Evolutionary conservation across 2,329 filamentous ascomycete species (phyloP).

Genomic region (Fusarium palustre): DNA sequence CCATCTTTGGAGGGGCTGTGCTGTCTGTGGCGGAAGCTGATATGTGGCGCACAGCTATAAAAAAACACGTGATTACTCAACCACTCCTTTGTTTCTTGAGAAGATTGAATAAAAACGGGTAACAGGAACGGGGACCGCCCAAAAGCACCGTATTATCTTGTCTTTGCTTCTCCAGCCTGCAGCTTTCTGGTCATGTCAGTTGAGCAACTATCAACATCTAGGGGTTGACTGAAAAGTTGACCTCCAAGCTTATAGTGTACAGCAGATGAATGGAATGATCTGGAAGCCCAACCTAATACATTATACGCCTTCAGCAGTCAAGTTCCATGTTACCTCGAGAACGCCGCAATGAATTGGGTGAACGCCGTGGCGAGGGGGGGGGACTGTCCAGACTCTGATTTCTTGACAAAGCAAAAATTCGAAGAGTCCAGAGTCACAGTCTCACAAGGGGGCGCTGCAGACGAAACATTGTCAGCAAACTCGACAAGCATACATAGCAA

Average conservation of each 20-base stretch:
- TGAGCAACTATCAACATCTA: neutral
- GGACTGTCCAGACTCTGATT: neutral
- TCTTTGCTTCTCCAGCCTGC: neutral
- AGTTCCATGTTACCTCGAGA: neutral
- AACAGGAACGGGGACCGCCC: neutral
- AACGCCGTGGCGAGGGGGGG: neutral
- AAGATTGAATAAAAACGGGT: too few species aligned
- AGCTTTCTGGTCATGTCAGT: neutral
- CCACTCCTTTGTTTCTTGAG: neutral
- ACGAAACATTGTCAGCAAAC: neutral
- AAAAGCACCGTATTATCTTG: neutral
- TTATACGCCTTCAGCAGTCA: neutral
- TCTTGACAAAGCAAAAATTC: slow-evolving; percentile 16
- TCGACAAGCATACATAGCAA: neutral
- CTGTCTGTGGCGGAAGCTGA: slow-evolving; percentile 20
- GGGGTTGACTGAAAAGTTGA: neutral
- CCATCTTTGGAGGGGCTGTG: slow-evolving; percentile 9
- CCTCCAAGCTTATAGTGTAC: neutral
- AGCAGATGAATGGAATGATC: neutral
- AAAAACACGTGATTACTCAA: neutral
- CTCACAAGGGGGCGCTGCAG: neutral
- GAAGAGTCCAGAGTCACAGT: neutral
- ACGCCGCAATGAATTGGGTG: neutral
- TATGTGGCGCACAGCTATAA: neutral
- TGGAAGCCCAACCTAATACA: neutral